Conservation (phyloP, 2,329 filamentous ascomycete species). For the Calonectria hongkongensis region DNA sequence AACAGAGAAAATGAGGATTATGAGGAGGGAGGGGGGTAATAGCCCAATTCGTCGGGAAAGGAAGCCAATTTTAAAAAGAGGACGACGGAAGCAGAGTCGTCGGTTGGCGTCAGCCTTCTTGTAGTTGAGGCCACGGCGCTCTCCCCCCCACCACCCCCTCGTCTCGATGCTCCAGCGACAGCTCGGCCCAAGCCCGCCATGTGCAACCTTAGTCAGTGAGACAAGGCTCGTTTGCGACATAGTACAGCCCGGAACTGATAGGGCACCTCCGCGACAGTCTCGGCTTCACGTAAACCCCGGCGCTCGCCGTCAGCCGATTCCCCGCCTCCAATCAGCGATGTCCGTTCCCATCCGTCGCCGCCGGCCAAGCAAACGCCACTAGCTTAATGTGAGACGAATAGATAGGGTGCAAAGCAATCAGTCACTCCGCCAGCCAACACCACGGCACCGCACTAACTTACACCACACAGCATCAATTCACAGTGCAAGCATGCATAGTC, state of each 20-base stretch:
- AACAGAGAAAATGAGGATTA: too few species aligned
- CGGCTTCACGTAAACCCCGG: slow-evolving; percentile 45
- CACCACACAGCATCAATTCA: not conserved
- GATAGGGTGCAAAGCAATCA: not conserved
- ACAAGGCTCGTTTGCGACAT: not conserved
- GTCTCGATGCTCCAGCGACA: not conserved
- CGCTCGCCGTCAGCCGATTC: slow-evolving; percentile 54
- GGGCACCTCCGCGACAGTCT: slow-evolving; percentile 48
- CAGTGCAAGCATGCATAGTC: not conserved
- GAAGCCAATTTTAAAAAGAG: not conserved
- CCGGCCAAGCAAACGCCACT: slow-evolving; percentile 10
- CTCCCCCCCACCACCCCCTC: not conserved
- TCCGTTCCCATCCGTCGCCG: slow-evolving; percentile 1
- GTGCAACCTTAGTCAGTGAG: not conserved
- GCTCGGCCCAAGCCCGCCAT: not conserved
- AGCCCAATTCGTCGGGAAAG: not conserved
- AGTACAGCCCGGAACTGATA: slow-evolving; percentile 44
- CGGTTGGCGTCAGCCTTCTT: slow-evolving; percentile 5
- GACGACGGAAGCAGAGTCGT: not conserved
- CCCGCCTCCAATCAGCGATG: slow-evolving; percentile 1
- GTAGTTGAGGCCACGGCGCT: slow-evolving; percentile 15
- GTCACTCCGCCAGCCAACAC: not conserved
- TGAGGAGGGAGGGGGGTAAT: not conserved
- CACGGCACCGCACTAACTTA: not conserved
- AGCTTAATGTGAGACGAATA: slow-evolving; percentile 9